phyloP scores from a whole-genome alignment of 1,139 yeast genomes.

The Nakaseomyces delphensis region DNA sequence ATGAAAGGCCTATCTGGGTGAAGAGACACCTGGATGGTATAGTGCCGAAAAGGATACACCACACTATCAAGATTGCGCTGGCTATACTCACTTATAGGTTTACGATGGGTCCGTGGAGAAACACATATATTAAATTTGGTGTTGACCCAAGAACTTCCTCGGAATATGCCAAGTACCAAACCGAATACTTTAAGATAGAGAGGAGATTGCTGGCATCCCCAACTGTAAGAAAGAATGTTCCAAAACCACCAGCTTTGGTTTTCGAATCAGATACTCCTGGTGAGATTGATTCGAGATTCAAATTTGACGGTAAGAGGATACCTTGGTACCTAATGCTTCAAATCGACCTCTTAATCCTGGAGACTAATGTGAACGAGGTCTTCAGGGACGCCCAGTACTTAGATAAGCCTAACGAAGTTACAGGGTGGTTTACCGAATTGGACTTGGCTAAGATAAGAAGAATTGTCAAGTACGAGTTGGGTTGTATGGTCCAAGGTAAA shows the following conservation, averaged over 20 bases:
- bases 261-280: constrained; percentile 28
- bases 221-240: constrained; percentile 38
- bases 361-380: constrained; percentile 45
- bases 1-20: constrained; percentile 75
- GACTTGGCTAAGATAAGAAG: constrained; percentile 58
- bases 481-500: constrained; percentile 41
- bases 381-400: constrained; percentile 37
- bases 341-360: constrained; percentile 70
- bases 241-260: constrained; percentile 30
- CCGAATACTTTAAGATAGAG: constrained; percentile 59
- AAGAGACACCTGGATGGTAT: constrained; percentile 62
- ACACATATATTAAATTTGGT: constrained; percentile 74
- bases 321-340: constrained; percentile 71
- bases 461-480: constrained; percentile 64
- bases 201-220: constrained; percentile 24
- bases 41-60: constrained; percentile 43
- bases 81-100: constrained; percentile 77
- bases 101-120: constrained; percentile 92
- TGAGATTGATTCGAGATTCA: constrained; percentile 37
- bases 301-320: constrained; percentile 63
- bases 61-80: constrained; percentile 60
- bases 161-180: constrained; percentile 60
- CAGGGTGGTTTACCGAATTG: constrained; percentile 71
- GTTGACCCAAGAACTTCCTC: constrained; percentile 58
- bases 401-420: constrained; percentile 39